Percentiles rank a stretch among this genome's conserved stretches.
Evolutionary conservation across 75 land plant genomes (phyloP).

Genomic region (Pinus tabuliformis): DNA sequence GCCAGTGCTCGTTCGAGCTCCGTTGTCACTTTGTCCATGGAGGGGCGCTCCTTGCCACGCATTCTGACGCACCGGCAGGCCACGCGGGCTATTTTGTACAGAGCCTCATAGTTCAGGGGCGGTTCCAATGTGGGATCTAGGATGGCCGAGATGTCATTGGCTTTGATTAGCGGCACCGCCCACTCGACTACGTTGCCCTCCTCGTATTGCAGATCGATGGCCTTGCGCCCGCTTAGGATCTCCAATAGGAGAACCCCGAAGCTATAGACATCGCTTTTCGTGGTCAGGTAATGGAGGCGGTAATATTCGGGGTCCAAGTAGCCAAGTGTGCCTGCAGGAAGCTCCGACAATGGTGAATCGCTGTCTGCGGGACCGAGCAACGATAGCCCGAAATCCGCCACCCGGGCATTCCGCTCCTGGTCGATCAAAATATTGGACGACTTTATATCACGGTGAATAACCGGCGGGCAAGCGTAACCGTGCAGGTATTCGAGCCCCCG

Average conservation of each 20-base stretch:
- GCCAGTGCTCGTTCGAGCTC: conserved; percentile 80
- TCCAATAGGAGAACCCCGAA: conserved; percentile 86
- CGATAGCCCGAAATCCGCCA: conserved; percentile 81
- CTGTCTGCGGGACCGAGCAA: conserved; percentile 78
- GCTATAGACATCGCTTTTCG: conserved; percentile 89
- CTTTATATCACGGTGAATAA: conserved; percentile 86
- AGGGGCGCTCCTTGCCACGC: conserved; percentile 91
- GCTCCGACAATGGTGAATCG: conserved; percentile 71
- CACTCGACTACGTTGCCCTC: conserved; percentile 79
- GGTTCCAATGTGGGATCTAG: conserved; percentile 63
- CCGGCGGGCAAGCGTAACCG: conserved; percentile 94
- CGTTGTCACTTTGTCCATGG: conserved; percentile 90
- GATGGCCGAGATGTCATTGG: conserved; percentile 44
- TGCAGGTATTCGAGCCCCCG: conserved; percentile 87
- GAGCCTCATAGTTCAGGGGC: conserved; percentile 55
- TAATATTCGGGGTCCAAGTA: conserved; percentile 91
- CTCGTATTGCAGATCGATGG: conserved; percentile 78
- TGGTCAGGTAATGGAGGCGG: conserved; percentile 83
- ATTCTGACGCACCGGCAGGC: conserved; percentile 82
- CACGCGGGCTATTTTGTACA: conserved; percentile 64
- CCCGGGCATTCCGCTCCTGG: conserved; percentile 84
- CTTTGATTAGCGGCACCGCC: conserved; percentile 86
- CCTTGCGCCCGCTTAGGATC: conserved; percentile 76
- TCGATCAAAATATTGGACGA: conserved; percentile 91
- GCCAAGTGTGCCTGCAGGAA: conserved; percentile 85